These are phyloP conservation scores for Cyclocybe aegerita DNA, from an alignment of 768 basidiomycete species.

Conservation along the genomic window DNA sequence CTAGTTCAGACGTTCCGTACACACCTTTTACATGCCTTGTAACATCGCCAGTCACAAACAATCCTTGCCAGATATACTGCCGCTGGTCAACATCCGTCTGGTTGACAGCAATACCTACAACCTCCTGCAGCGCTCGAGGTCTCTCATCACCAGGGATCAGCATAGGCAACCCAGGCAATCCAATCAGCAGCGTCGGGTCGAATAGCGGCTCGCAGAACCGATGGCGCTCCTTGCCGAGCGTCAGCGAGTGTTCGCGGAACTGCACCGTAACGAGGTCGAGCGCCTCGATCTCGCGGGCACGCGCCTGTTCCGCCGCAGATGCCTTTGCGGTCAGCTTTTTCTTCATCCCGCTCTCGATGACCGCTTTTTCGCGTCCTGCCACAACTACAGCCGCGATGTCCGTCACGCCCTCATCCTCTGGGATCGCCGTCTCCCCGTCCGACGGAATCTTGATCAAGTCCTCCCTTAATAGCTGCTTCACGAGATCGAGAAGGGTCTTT, in stretches of 20 bases:
- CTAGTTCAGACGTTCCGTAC: conserved; percentile 10
- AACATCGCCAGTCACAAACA: conserved; percentile 80
- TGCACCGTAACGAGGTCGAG: conserved; percentile 77
- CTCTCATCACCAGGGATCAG: conserved; percentile 24
- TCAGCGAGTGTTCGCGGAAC: conserved; percentile 70
- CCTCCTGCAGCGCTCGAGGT: conserved; percentile 59
- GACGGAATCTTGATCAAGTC: conserved; percentile 74
- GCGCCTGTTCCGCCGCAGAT: conserved; percentile 76
- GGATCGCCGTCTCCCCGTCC: conserved; percentile 63
- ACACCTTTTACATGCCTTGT: conserved; percentile 71
- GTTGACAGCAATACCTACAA: conserved; percentile 61
- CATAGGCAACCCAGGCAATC: conserved; percentile 26
- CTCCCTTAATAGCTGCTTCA: conserved; percentile 58
- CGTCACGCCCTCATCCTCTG: conserved; percentile 82
- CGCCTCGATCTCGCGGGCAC: conserved; percentile 80
- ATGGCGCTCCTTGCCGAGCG: conserved; percentile 86
- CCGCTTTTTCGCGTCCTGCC: conserved; percentile 87
- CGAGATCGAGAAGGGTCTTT: conserved; percentile 59
- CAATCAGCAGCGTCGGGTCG: conserved; percentile 59
- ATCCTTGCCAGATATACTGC: conserved; percentile 72
- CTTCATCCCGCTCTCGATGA: conserved; percentile 84
- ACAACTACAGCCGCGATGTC: conserved; percentile 90
- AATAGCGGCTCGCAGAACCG: conserved; percentile 90
- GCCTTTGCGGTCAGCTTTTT: conserved; percentile 71
- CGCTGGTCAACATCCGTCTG: conserved; percentile 65